These are phyloP conservation scores for Hymenoscyphus fraxineus DNA, from an alignment of 2,329 filamentous ascomycete species.

Conservation along the genomic window DNA sequence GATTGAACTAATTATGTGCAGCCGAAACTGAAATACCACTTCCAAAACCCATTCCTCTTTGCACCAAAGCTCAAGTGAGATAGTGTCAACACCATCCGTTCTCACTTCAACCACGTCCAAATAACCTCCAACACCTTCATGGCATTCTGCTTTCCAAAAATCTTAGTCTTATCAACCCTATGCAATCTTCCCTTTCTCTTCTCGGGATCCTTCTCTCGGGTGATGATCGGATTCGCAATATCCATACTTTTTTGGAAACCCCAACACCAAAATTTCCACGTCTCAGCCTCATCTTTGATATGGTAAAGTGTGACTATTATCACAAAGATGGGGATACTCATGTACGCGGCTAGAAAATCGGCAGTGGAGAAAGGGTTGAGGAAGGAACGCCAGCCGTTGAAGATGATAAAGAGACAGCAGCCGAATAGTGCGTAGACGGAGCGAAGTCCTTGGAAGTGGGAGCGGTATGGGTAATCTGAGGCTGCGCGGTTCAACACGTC, in stretches of 20 bases:
- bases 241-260: neutral
- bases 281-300: neutral
- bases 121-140: neutral
- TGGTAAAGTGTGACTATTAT: neutral
- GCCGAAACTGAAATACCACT: too few species aligned
- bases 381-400: slow-evolving; percentile 20
- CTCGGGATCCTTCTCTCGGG: neutral
- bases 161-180: neutral
- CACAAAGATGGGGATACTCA: slow-evolving; percentile 7
- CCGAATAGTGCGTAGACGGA: slow-evolving; percentile 13
- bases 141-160: neutral
- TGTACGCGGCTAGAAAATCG: slow-evolving; percentile 19
- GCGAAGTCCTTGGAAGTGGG: slow-evolving; percentile 16
- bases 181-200: neutral
- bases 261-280: neutral
- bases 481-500: slow-evolving; percentile 5
- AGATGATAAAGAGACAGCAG: slow-evolving; percentile 13
- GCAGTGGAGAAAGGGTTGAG: slow-evolving; percentile 15
- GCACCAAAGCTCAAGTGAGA: too few species aligned
- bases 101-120: neutral
- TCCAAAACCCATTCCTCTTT: too few species aligned
- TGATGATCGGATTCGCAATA: neutral
- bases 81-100: neutral
- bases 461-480: slow-evolving; percentile 18
- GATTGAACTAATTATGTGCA: too few species aligned